Percentiles rank a stretch among this genome's conserved stretches.
These are phyloP conservation scores for Fraxinus sp. DNA, from an alignment of 305 asterid genomes.

Conservation along the genomic window DNA sequence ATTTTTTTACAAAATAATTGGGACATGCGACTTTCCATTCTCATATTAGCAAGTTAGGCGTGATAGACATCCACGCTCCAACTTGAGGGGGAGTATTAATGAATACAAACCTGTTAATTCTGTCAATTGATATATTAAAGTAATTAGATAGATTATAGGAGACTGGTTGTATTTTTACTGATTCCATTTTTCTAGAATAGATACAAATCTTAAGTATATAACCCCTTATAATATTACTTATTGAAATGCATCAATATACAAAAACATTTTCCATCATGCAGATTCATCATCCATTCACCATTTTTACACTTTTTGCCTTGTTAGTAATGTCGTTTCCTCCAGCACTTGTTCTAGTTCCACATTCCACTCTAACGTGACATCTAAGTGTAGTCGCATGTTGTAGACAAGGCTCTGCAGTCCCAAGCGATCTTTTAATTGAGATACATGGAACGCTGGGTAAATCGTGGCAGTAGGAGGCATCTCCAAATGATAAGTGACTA, in stretches of 20 bases:
- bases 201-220: not conserved
- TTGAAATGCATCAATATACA: not conserved
- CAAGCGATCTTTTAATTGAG: not conserved
- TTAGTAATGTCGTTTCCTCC: not conserved
- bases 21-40: no score
- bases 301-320: not conserved
- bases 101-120: no score
- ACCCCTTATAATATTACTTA: not conserved
- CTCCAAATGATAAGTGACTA: not conserved
- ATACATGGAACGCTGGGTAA: not conserved
- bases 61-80: no score
- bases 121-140: no score
- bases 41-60: no score
- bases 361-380: not conserved
- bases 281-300: not conserved
- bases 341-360: not conserved
- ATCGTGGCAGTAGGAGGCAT: not conserved
- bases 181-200: not conserved
- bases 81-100: no score
- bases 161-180: not conserved
- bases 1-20: no score
- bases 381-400: not conserved
- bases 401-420: not conserved
- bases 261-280: not conserved
- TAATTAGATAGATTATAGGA: no score